Evolutionary conservation across 208 protist species (phyloP).

Genomic region (Herpetomonas tarakana): DNA sequence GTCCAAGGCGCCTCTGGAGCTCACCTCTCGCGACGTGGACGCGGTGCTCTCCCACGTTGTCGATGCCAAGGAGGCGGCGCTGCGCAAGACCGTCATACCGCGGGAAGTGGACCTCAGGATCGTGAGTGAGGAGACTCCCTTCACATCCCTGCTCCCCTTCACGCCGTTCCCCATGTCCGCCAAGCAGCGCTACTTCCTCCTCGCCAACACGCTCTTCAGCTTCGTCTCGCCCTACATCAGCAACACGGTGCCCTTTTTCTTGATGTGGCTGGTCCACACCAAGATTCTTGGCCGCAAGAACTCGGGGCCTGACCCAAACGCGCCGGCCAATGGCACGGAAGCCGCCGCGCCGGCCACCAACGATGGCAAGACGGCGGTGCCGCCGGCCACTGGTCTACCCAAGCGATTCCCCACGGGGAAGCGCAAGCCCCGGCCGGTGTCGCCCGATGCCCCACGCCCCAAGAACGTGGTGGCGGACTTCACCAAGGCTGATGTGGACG

Average conservation of each 20-base stretch:
- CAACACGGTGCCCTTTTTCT: conserved; percentile 57
- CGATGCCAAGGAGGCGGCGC: conserved; percentile 5
- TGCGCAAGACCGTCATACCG: not conserved
- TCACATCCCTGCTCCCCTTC: conserved; percentile 24
- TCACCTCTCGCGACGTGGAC: conserved; percentile 32
- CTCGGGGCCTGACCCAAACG: conserved; percentile 5
- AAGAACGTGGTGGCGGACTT: conserved; percentile 21
- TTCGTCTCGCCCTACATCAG: conserved; percentile 34
- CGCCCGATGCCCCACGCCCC: not conserved
- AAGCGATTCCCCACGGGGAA: conserved; percentile 21
- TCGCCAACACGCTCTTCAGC: conserved; percentile 32
- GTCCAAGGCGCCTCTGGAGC: conserved; percentile 20
- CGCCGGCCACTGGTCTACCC: conserved; percentile 9
- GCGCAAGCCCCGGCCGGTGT: conserved; percentile 13
- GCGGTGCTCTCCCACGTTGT: conserved; percentile 23
- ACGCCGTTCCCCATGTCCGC: conserved; percentile 56
- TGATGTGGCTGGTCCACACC: conserved; percentile 76
- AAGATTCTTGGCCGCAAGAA: conserved; percentile 37
- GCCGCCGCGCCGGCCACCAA: conserved; percentile 2
- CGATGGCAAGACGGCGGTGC: not conserved
- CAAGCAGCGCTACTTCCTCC: conserved; percentile 48
- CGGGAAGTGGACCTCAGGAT: not conserved
- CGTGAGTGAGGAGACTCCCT: conserved; percentile 3
- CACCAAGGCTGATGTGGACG: conserved; percentile 46
- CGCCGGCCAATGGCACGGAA: not conserved